These are phyloP conservation scores for Ploettnerulaceae sp. DNA, from an alignment of 2,329 filamentous ascomycete species.

Conservation along the genomic window DNA sequence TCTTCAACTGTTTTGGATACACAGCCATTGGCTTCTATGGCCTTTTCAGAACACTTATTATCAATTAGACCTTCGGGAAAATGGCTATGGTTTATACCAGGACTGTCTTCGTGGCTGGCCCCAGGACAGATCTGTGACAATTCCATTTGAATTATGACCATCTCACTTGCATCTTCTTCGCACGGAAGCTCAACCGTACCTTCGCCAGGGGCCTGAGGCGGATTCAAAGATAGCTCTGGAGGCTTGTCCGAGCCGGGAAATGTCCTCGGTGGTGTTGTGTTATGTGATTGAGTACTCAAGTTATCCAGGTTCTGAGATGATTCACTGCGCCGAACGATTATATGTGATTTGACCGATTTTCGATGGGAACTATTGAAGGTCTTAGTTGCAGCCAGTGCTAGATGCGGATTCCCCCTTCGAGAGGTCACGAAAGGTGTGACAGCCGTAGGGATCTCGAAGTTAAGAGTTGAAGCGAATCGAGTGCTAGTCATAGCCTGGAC, in stretches of 20 bases:
- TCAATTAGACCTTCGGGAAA: not conserved
- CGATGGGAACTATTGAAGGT: too few species aligned
- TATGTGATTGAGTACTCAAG: conserved; percentile 23
- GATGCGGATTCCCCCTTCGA: too few species aligned
- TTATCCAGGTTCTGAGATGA: conserved; percentile 11
- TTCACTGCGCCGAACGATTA: not conserved
- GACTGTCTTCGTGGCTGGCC: not conserved
- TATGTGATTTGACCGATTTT: not conserved
- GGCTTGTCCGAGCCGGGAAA: not conserved
- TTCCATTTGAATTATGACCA: conserved; percentile 7
- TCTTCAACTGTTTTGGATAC: too few species aligned
- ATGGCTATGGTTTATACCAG: not conserved
- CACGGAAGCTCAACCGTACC: not conserved
- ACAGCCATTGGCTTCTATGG: too few species aligned
- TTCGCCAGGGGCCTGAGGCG: not conserved
- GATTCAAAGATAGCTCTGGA: not conserved
- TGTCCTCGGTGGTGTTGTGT: conserved; percentile 21
- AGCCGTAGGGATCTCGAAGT: too few species aligned
- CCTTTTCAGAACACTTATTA: not conserved
- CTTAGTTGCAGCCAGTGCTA: not conserved
- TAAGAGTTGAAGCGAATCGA: too few species aligned
- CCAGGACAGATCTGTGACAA: conserved; percentile 7
- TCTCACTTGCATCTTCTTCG: not conserved
- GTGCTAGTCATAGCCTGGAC: too few species aligned
- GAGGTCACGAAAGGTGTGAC: too few species aligned